Conservation (phyloP, 768 basidiomycete genomes). For the Zangia roseola region DNA sequence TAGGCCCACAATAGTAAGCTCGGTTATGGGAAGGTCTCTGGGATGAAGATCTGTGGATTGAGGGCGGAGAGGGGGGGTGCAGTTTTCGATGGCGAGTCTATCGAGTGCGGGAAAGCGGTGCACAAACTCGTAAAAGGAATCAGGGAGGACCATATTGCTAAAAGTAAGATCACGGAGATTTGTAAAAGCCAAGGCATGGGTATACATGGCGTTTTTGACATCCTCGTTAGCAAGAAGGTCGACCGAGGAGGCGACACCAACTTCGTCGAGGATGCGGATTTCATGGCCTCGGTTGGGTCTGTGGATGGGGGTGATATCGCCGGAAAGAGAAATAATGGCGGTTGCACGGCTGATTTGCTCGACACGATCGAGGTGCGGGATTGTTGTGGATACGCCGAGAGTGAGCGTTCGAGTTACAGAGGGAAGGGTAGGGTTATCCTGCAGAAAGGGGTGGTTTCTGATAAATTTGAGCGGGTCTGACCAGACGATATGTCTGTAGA, state of each 20-base stretch:
- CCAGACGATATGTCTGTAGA: constrained; percentile 39
- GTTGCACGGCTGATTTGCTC: constrained; percentile 30
- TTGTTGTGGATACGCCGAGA: constrained; percentile 25
- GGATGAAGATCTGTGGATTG: constrained; percentile 26
- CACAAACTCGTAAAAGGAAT: constrained; percentile 34
- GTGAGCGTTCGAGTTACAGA: constrained; percentile 23
- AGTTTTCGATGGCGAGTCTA: constrained; percentile 42
- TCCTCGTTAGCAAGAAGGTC: constrained; percentile 22
- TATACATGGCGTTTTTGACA: constrained; percentile 22
- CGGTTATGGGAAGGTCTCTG: constrained; percentile 40
- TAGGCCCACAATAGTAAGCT: constrained; percentile 40
- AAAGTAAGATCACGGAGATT: constrained; percentile 40
- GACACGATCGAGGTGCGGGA: constrained; percentile 19
- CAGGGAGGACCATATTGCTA: constrained; percentile 36
- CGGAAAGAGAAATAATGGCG: constrained; percentile 19
- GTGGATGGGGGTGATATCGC: constrained; percentile 14
- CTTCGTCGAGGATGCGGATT: constrained; percentile 25
- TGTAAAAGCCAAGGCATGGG: constrained; percentile 24
- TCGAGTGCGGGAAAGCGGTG: constrained; percentile 38
- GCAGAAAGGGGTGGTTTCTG: constrained; percentile 20
- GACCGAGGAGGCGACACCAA: constrained; percentile 15
- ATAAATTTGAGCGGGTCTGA: constrained; percentile 27
- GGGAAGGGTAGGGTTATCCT: constrained; percentile 3
- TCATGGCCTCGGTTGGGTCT: constrained; percentile 23
- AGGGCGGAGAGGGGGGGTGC: constrained; percentile 25